Conservation (phyloP, 148 eudicot genomes). For the Rhododendron kiyosumense region DNA sequence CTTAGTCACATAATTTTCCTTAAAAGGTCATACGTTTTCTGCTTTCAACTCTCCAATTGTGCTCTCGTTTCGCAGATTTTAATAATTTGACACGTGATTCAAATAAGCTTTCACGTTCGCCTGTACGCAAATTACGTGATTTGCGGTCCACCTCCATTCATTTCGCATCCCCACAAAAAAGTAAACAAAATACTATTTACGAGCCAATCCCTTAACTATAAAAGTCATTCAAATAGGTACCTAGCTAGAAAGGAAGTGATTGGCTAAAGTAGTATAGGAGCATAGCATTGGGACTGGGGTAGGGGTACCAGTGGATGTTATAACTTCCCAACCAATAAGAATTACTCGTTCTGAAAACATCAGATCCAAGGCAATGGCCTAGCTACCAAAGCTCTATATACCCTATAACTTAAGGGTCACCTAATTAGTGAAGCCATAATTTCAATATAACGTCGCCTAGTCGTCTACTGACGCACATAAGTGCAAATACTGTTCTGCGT, state of each 20-base stretch:
- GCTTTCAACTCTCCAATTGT: background rate
- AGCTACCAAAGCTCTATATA: background rate
- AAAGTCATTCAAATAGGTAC: background rate
- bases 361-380: slow-evolving; percentile 5
- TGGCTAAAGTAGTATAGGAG: background rate
- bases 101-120: too few species aligned
- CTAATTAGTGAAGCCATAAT: background rate
- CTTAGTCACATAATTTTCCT: background rate
- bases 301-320: background rate
- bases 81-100: background rate
- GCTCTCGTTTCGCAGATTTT: too few species aligned
- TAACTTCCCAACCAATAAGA: slow-evolving; percentile 7
- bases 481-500: background rate
- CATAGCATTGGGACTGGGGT: background rate
- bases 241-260: background rate
- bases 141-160: background rate
- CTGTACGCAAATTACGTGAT: too few species aligned
- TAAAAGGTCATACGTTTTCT: background rate
- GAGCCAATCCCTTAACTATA: background rate
- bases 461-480: background rate
- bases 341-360: background rate
- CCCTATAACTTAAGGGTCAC: background rate
- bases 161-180: background rate
- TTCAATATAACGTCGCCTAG: background rate
- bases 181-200: background rate